phyloP scores from a whole-genome alignment of 495 filamentous ascomycete genomes.

The Neurospora sp. region DNA sequence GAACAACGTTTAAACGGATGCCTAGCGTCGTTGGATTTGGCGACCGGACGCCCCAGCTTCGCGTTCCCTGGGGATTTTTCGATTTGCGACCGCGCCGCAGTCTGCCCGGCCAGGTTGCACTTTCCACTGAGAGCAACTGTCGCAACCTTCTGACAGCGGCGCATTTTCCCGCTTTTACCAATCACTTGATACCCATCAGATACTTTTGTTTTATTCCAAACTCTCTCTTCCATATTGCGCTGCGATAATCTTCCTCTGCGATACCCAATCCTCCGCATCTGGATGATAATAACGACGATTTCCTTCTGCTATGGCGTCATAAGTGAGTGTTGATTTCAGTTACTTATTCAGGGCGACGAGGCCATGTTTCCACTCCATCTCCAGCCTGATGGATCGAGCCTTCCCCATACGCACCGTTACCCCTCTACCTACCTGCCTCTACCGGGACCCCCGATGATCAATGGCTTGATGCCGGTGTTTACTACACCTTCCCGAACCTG shows the following conservation, averaged over 20 bases:
- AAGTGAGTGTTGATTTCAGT: background rate
- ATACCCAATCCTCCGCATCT: background rate
- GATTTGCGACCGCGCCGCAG: slow-evolving; percentile 8
- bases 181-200: background rate
- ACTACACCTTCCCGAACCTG: background rate
- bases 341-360: background rate
- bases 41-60: slow-evolving; percentile 18
- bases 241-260: background rate
- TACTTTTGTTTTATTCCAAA: background rate
- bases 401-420: background rate
- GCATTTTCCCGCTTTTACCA: background rate
- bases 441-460: background rate
- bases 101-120: background rate
- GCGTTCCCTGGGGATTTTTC: slow-evolving; percentile 20
- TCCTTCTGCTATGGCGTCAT: background rate
- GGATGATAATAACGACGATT: background rate
- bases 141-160: background rate
- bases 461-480: background rate
- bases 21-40: slow-evolving; percentile 26
- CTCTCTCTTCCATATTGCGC: background rate
- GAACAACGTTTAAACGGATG: slow-evolving; percentile 11
- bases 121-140: slow-evolving; percentile 1
- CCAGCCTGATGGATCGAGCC: background rate
- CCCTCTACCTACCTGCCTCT: background rate
- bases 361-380: background rate